These are phyloP conservation scores for Xylariaceae sp. DNA, from an alignment of 2,329 filamentous ascomycete genomes.

Conservation along the genomic window DNA sequence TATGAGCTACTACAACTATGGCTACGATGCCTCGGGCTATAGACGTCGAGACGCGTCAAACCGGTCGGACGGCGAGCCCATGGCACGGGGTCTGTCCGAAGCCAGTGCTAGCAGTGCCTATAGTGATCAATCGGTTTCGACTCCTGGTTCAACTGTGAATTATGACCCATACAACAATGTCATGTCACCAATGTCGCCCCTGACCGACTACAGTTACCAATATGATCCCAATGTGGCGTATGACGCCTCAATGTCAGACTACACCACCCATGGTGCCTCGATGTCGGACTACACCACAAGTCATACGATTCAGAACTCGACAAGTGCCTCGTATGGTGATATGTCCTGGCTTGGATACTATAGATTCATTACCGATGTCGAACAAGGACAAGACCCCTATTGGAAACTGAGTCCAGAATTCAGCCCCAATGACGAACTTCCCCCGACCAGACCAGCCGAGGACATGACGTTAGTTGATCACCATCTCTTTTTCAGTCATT, in stretches of 20 bases:
- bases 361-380: conserved; percentile 20
- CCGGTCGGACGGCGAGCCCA: conserved; percentile 18
- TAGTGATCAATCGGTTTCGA: conserved; percentile 2
- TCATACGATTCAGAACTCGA: too few species aligned
- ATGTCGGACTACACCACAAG: too few species aligned
- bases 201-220: too few species aligned
- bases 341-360: conserved; percentile 16
- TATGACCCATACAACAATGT: too few species aligned
- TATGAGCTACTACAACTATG: background rate
- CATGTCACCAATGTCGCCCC: too few species aligned
- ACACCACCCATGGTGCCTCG: too few species aligned
- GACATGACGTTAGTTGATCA: background rate
- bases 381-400: conserved; percentile 19
- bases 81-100: conserved; percentile 22
- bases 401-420: conserved; percentile 21
- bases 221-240: background rate
- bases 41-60: background rate
- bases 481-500: background rate
- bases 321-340: too few species aligned
- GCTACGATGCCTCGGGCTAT: background rate
- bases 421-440: conserved; percentile 9
- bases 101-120: background rate
- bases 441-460: conserved; percentile 9
- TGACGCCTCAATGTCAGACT: background rate
- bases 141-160: background rate